Evolutionary conservation across 805 yeast genomes (phyloP).

Genomic region (Groenewaldozyma salmanticensis): DNA sequence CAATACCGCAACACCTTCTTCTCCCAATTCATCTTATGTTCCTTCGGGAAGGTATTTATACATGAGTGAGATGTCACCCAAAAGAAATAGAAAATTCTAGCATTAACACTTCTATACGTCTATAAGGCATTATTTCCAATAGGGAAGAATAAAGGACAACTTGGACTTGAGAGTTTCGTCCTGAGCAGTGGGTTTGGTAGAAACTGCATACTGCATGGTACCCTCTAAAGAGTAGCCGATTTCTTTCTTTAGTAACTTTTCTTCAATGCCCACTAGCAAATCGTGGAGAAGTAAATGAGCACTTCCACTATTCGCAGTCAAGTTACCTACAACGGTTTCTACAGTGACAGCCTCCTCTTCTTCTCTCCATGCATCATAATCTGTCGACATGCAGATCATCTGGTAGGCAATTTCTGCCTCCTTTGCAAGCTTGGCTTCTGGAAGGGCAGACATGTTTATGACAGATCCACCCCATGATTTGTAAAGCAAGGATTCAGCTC

Average conservation of each 20-base stretch:
- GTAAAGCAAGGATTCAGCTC: conserved; percentile 91
- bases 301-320: conserved; percentile 76
- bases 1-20: not conserved
- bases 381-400: conserved; percentile 98
- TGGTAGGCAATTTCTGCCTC: conserved; percentile 97
- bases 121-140: not conserved
- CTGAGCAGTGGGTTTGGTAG: conserved; percentile 67
- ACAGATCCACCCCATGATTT: conserved; percentile 85
- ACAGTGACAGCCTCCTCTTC: conserved; percentile 94
- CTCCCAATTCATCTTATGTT: conserved; percentile 1
- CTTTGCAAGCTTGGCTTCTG: conserved; percentile 95
- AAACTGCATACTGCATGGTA: conserved; percentile 69
- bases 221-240: conserved; percentile 68
- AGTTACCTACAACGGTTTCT: conserved; percentile 89
- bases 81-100: too few species aligned
- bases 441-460: conserved; percentile 93
- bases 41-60: conserved; percentile 10
- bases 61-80: conserved; percentile 4
- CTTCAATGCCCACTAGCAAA: conserved; percentile 58
- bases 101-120: too few species aligned
- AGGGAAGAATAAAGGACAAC: conserved; percentile 78
- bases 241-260: conserved; percentile 41
- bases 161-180: conserved; percentile 63
- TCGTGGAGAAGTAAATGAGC: conserved; percentile 70
- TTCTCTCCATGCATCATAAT: conserved; percentile 97